Evolutionary conservation across 306 rosid species (phyloP).

Genomic region (Crataegus laevigata): DNA sequence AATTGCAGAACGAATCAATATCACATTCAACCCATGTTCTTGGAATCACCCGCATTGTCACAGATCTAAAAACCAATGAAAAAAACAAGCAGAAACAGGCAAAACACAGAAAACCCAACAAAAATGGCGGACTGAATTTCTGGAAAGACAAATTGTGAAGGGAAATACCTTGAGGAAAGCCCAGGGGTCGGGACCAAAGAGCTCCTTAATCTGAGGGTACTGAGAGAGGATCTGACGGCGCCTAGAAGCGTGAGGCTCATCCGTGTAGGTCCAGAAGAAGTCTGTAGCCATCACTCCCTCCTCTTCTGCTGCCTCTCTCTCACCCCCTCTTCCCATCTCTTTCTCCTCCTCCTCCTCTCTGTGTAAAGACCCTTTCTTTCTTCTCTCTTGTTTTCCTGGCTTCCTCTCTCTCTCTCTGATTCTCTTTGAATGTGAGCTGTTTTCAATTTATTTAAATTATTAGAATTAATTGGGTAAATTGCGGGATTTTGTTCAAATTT

Average conservation of each 20-base stretch:
- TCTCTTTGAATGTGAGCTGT: background rate
- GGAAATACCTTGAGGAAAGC: constrained; percentile 59
- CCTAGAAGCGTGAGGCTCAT: constrained; percentile 86
- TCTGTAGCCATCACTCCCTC: constrained; percentile 61
- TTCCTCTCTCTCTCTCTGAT: background rate
- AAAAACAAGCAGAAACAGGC: background rate
- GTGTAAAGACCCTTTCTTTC: background rate
- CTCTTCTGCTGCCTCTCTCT: constrained; percentile 17
- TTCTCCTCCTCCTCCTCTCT: constrained; percentile 1
- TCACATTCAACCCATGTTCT: background rate
- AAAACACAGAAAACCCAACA: background rate
- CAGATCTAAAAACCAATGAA: constrained; percentile 13
- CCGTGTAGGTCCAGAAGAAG: constrained; percentile 92
- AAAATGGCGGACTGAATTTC: background rate
- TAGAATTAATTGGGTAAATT: background rate
- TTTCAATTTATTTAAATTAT: background rate
- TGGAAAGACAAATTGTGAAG: background rate
- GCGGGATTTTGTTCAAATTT: background rate
- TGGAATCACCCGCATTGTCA: constrained; percentile 3
- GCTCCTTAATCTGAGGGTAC: constrained; percentile 80
- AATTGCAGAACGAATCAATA: background rate
- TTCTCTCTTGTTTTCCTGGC: background rate
- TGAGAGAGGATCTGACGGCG: constrained; percentile 88
- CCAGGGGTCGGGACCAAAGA: constrained; percentile 73
- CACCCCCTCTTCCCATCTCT: constrained; percentile 15